Evolutionary conservation across 805 yeast genomes (phyloP).

Genomic region (Candida suzukii): DNA sequence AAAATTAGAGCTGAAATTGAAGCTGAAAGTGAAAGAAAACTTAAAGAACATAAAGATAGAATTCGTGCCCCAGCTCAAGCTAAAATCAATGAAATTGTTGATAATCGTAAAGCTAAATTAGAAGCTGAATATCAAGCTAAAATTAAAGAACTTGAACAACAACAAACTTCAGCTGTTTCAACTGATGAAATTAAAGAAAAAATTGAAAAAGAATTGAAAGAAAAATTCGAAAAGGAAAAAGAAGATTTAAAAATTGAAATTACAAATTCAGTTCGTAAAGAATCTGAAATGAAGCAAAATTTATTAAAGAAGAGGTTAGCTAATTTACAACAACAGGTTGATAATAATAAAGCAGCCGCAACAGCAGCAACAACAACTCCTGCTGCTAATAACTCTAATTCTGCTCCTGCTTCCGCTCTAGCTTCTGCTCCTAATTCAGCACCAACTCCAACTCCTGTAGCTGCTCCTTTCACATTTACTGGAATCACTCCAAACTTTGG

Average conservation of each 20-base stretch:
- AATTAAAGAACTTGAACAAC: slow-evolving; percentile 11
- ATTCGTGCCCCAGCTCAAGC: slow-evolving; percentile 33
- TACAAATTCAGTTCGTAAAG: slow-evolving; percentile 45
- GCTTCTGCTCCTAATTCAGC: slow-evolving; percentile 2
- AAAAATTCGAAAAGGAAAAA: slow-evolving; percentile 19
- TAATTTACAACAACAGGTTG: slow-evolving; percentile 41
- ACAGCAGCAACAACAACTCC: background rate
- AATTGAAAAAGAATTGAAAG: slow-evolving; percentile 10
- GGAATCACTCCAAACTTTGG: too few relatives aligned
- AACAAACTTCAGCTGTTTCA: background rate
- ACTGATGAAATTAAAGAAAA: slow-evolving; percentile 3
- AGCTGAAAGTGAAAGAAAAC: slow-evolving; percentile 22
- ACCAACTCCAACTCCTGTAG: background rate
- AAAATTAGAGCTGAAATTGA: slow-evolving; percentile 22
- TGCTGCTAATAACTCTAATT: background rate
- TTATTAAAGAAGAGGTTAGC: slow-evolving; percentile 48
- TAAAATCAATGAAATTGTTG: slow-evolving; percentile 27
- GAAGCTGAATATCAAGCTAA: slow-evolving; percentile 20
- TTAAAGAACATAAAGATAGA: slow-evolving; percentile 24
- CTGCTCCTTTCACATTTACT: too few relatives aligned
- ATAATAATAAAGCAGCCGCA: slow-evolving; percentile 25
- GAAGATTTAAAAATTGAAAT: slow-evolving; percentile 37
- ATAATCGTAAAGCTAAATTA: slow-evolving; percentile 28
- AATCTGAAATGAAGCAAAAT: slow-evolving; percentile 50
- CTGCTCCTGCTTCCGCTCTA: background rate